Base-by-base conservation (phyloP, 352 stramenopile genomes). In the Blastocystis sp. region DNA sequence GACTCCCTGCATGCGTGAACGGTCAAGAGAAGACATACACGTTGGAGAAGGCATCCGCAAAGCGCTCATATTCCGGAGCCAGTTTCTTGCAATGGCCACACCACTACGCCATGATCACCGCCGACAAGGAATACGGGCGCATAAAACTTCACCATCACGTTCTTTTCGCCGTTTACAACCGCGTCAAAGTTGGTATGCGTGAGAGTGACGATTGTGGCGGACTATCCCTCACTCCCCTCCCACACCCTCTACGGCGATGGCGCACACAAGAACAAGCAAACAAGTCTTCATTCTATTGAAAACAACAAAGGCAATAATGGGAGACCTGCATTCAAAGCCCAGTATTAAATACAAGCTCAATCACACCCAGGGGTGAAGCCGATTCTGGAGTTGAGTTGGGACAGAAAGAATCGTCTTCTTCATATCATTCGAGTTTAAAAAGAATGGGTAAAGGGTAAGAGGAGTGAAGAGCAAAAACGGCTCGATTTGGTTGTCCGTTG, bases 361-460 rank as follows among this genome's bases (percentile, higher is more conserved):
- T 0, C 64, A 9, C 45, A 77, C 19, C 66, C 66, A 77, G 66
- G 66, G 66, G 66, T 40, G 56, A 2, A 10, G 5, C 21, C 34
- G 23, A 60, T 77, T 77, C 66, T 77, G 66, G 66, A 14, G 11
- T 56, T 0, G 10, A 34, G 40, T 61, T 77, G 11, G 11, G 14
- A 56, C 48, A 77, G 74, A 84, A 69, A 84, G 74, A 84, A 67
- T 77, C 23, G 23, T 84, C 74, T 84, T 84, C 74, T 84, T 81
- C 71, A 81, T 65, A 65, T 62, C 71, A 81, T 81, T 81, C 71
- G 60, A 53, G 71, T 64, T 81, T 65, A 66, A 45, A 2, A 41
- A 81, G 71, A 81, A 81, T 81, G 71, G 71, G 71, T 81, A 81
- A 81, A 53, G 71, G 71, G 71, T 81, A 81, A 59, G 71, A 3